These are phyloP conservation scores for Lycium ferocissimum DNA, from an alignment of 257 asterid genomes.

Conservation along the genomic window DNA sequence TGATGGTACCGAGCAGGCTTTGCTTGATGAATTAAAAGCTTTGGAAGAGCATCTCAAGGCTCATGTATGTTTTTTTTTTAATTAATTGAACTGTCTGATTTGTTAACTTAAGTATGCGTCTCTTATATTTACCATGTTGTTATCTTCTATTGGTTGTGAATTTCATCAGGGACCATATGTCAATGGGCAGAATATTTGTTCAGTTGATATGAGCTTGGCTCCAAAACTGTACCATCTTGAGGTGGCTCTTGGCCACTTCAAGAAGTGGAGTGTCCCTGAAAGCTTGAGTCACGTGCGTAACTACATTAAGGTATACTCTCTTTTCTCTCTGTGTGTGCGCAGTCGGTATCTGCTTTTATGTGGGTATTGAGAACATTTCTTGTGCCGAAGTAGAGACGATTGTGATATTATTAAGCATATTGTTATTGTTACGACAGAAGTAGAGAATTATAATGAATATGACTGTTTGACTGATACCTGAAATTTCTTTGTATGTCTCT, in stretches of 20 bases:
- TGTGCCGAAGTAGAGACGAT: background rate
- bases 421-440: background rate
- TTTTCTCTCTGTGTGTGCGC: background rate
- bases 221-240: conserved; percentile 78
- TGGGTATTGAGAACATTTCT: background rate
- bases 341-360: background rate
- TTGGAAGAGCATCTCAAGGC: conserved; percentile 73
- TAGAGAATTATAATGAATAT: background rate
- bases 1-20: conserved; percentile 75
- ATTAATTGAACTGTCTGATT: background rate
- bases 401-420: background rate
- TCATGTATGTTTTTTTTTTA: conserved; percentile 51
- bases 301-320: conserved; percentile 59
- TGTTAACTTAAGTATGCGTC: background rate
- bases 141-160: background rate
- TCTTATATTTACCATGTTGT: background rate
- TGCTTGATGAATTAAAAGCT: conserved; percentile 68
- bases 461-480: background rate
- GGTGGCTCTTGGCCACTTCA: conserved; percentile 75
- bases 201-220: conserved; percentile 78
- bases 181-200: conserved; percentile 63
- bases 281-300: conserved; percentile 61
- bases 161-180: conserved; percentile 65
- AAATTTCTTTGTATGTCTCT: background rate
- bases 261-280: conserved; percentile 73